Percentiles rank a stretch among this genome's conserved stretches.
phyloP scores from a whole-genome alignment of 441 rosid species.

The Mallotus japonicus region DNA sequence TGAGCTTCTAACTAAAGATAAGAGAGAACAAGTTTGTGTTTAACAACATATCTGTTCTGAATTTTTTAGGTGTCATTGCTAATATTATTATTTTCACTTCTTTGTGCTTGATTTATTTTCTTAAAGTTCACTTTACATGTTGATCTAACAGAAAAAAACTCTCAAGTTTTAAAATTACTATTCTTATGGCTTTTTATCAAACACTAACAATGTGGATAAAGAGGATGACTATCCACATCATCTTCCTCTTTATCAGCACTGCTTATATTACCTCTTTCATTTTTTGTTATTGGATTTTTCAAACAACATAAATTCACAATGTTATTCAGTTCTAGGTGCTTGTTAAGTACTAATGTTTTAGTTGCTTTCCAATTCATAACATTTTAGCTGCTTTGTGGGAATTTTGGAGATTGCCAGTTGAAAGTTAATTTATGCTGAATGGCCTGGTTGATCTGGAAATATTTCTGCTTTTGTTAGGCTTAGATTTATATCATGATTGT shows the following conservation, averaged over 20 bases:
- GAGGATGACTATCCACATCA: not conserved
- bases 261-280: not conserved
- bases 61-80: not conserved
- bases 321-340: not conserved
- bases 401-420: not conserved
- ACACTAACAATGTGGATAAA: not conserved
- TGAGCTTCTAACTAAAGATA: not conserved
- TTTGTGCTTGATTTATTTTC: not conserved
- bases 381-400: not conserved
- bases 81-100: not conserved
- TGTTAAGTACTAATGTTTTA: not conserved
- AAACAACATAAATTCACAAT: not conserved
- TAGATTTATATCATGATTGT: not conserved
- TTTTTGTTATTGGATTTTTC: not conserved
- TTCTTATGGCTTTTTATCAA: not conserved
- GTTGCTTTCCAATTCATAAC: not conserved
- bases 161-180: not conserved
- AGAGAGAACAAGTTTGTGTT: not conserved
- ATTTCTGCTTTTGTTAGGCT: not conserved
- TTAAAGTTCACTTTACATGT: not conserved
- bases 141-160: too few relatives aligned
- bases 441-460: not conserved
- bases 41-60: not conserved
- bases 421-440: not conserved
- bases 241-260: not conserved